phyloP scores from a whole-genome alignment of 2,329 filamentous ascomycete species.

The Escovopsis weberi region DNA sequence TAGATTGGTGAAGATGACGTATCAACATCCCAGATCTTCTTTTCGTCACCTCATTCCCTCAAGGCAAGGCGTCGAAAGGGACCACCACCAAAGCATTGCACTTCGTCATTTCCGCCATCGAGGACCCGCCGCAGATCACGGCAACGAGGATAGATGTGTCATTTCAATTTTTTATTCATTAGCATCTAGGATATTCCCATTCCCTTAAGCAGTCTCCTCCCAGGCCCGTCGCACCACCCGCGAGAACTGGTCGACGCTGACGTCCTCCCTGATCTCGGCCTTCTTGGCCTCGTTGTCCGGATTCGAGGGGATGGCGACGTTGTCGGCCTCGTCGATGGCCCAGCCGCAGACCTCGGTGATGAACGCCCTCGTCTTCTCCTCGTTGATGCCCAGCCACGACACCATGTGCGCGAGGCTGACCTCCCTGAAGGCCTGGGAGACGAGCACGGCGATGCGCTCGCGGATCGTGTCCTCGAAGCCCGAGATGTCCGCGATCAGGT shows the following conservation, averaged over 20 bases:
- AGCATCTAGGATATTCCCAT: conserved; percentile 3
- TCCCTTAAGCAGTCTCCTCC: conserved; percentile 44
- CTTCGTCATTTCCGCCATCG: conserved; percentile 6
- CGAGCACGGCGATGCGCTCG: conserved; percentile 73
- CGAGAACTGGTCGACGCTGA: conserved; percentile 76
- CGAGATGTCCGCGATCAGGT: conserved; percentile 82
- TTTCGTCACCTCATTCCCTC: too few relatives aligned
- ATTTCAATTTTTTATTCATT: too few relatives aligned
- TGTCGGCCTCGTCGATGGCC: conserved; percentile 53
- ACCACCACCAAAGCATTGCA: conserved; percentile 7
- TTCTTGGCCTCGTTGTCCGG: conserved; percentile 97
- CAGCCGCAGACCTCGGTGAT: conserved; percentile 77
- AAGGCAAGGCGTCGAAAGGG: conserved; percentile 8
- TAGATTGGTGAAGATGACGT: too few relatives aligned
- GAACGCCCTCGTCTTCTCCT: conserved; percentile 59
- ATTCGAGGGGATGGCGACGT: conserved; percentile 72
- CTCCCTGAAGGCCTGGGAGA: conserved; percentile 68
- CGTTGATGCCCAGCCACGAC: conserved; percentile 60
- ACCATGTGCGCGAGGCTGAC: conserved; percentile 53
- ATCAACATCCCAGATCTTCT: too few relatives aligned
- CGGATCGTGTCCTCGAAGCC: conserved; percentile 94
- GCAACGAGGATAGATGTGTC: too few relatives aligned
- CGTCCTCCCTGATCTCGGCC: conserved; percentile 87
- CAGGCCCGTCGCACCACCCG: conserved; percentile 72
- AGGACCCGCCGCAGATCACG: too few relatives aligned